Evolutionary conservation across 768 basidiomycete genomes (phyloP).

Genomic region (Leccinum imitatum): DNA sequence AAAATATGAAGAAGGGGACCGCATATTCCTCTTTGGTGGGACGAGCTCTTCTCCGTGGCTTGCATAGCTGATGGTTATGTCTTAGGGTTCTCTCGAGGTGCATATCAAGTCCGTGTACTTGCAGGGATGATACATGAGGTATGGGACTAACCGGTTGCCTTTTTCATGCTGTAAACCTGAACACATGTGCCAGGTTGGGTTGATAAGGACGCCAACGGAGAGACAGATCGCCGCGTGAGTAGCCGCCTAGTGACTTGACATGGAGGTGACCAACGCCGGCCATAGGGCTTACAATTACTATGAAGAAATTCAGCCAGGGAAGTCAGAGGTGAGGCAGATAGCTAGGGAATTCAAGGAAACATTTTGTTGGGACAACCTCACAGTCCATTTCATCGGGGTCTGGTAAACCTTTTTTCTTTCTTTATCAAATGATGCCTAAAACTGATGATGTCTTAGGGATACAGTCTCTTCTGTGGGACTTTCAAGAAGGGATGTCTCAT

Average conservation of each 20-base stretch:
- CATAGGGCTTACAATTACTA: background rate
- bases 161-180: background rate
- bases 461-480: slow-evolving; percentile 63
- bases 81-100: slow-evolving; percentile 1
- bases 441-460: slow-evolving; percentile 39
- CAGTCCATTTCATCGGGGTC: slow-evolving; percentile 40
- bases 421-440: background rate
- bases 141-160: background rate
- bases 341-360: background rate
- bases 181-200: background rate
- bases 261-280: background rate
- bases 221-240: background rate
- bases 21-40: background rate
- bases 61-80: background rate
- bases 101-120: slow-evolving; percentile 2
- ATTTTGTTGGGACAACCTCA: background rate
- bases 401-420: slow-evolving; percentile 34
- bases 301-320: background rate
- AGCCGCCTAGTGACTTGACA: too few species aligned
- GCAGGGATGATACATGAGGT: slow-evolving; percentile 2
- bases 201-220: background rate
- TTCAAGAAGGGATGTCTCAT: slow-evolving; percentile 39
- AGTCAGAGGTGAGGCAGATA: background rate
- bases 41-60: background rate
- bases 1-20: background rate